Evolutionary conservation across 2,329 filamentous ascomycete species (phyloP).

Genomic region (Colletotrichum lentis): DNA sequence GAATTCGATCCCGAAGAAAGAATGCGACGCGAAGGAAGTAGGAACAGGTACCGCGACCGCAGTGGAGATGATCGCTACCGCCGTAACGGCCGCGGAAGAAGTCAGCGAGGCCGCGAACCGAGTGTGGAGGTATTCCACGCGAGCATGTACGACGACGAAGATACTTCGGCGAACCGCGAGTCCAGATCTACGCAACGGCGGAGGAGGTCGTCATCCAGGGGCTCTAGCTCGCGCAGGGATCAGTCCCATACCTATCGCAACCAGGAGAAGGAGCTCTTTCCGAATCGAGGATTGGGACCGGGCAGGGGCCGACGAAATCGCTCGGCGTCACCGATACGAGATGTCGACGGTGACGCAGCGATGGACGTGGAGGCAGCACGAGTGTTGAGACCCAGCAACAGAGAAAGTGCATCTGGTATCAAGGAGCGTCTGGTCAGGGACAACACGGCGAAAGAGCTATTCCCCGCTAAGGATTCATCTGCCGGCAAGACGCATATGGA

Average conservation of each 20-base stretch:
- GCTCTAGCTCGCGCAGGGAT: constrained; percentile 39
- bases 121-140: constrained; percentile 71
- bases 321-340: constrained; percentile 61
- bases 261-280: constrained; percentile 71
- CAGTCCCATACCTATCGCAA: constrained; percentile 51
- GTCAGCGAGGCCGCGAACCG: constrained; percentile 53
- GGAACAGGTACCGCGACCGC: constrained; percentile 71
- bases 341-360: constrained; percentile 53
- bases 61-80: constrained; percentile 52
- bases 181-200: constrained; percentile 48
- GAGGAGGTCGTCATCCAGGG: constrained; percentile 41
- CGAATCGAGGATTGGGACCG: constrained; percentile 44
- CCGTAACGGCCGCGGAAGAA: constrained; percentile 50
- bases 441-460: constrained; percentile 50
- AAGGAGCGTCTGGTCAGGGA: constrained; percentile 46
- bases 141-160: constrained; percentile 77
- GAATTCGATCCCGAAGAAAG: constrained; percentile 85
- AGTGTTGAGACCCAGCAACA: constrained; percentile 46
- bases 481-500: constrained; percentile 52
- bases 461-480: constrained; percentile 47
- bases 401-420: constrained; percentile 47
- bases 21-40: constrained; percentile 64
- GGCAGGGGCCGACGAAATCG: constrained; percentile 52
- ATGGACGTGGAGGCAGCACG: constrained; percentile 45
- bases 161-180: constrained; percentile 45